Conservation (phyloP, 139 green algal genomes). For the Chlorella sp. region DNA sequence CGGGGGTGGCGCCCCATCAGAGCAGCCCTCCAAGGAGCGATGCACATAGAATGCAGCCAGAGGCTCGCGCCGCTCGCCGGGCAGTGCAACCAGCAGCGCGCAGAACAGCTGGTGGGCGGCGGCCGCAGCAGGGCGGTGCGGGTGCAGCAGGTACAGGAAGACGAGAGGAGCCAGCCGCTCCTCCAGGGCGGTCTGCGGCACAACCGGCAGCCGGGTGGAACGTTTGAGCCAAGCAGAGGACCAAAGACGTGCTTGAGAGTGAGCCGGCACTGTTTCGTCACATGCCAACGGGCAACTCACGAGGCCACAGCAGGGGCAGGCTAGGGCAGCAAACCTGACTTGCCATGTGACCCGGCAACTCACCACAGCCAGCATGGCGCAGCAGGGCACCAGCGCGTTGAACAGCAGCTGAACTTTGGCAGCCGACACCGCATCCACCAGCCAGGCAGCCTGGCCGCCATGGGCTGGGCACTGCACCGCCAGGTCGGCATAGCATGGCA, state of each 20-base stretch:
- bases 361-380: constrained; percentile 32
- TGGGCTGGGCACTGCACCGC: neutral
- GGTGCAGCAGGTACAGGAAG: constrained; percentile 51
- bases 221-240: no score
- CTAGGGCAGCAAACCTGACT: neutral
- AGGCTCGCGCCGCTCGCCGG: constrained; percentile 33
- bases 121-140: constrained; percentile 12
- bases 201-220: neutral
- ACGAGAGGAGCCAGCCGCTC: constrained; percentile 28
- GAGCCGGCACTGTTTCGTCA: no score
- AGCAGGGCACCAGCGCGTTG: constrained; percentile 39
- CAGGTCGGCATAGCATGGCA: constrained; percentile 45
- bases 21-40: constrained; percentile 45
- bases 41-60: constrained; percentile 41
- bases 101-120: constrained; percentile 47
- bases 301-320: neutral
- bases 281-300: no score
- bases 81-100: constrained; percentile 32
- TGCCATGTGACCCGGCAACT: neutral
- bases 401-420: constrained; percentile 48
- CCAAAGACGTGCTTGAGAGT: neutral
- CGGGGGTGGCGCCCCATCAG: constrained; percentile 4
- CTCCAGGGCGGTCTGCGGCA: constrained; percentile 2
- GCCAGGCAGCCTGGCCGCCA: constrained; percentile 25
- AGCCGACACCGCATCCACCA: constrained; percentile 30